Evolutionary conservation across 495 filamentous ascomycete species (phyloP).

Genomic region (Xylaria acuta): DNA sequence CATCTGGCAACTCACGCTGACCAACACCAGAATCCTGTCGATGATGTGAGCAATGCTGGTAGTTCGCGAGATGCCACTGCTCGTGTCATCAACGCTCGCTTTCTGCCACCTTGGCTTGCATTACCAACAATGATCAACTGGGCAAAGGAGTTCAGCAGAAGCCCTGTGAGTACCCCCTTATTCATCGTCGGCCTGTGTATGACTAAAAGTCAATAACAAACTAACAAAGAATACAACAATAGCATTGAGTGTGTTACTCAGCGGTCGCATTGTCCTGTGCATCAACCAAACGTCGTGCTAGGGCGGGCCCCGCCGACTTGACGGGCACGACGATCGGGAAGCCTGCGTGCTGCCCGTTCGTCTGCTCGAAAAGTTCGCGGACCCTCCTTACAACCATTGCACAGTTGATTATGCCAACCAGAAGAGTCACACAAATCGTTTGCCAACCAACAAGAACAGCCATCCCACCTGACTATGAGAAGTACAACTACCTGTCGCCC

Average conservation of each 20-base stretch:
- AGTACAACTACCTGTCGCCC: not conserved
- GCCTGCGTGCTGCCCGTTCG: conserved; percentile 18
- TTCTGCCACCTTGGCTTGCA: not conserved
- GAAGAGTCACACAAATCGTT: conserved; percentile 23
- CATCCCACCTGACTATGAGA: not conserved
- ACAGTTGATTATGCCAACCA: conserved; percentile 1
- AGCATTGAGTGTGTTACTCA: not conserved
- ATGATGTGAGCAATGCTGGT: not conserved
- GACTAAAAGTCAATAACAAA: not conserved
- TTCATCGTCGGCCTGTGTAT: not conserved
- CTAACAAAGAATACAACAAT: not conserved
- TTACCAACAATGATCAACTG: not conserved
- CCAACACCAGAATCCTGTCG: not conserved
- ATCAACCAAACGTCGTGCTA: conserved; percentile 12
- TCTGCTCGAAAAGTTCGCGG: conserved; percentile 10
- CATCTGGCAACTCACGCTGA: not conserved
- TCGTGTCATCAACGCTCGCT: not conserved
- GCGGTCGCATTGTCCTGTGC: not conserved
- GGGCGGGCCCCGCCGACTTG: not conserved
- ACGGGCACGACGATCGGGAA: not conserved
- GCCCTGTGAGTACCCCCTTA: not conserved
- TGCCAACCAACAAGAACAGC: not conserved
- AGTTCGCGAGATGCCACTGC: not conserved
- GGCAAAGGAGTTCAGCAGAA: no score
- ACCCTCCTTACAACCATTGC: conserved; percentile 1